Percentiles rank a stretch among this genome's conserved stretches.
phyloP scores from a whole-genome alignment of 306 rosid genomes.

The Acacia melanoxylon region DNA sequence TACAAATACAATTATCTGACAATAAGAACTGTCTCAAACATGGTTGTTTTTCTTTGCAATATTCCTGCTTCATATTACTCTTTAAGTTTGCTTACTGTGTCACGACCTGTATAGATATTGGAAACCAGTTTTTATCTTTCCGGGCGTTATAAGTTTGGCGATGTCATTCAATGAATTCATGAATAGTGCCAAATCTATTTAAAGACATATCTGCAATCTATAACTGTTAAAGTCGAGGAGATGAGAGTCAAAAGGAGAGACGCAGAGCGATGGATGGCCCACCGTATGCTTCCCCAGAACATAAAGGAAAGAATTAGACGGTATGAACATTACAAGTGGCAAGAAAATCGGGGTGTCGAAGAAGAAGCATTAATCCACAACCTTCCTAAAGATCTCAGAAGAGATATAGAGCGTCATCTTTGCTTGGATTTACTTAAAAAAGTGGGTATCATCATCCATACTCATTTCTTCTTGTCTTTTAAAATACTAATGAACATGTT shows the following conservation, averaged over 20 bases:
- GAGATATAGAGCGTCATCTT: not conserved
- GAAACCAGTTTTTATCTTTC: not conserved
- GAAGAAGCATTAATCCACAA: not conserved
- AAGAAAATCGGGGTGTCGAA: not conserved
- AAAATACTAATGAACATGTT: not conserved
- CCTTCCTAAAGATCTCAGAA: not conserved
- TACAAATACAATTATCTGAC: not conserved
- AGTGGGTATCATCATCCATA: constrained; percentile 44
- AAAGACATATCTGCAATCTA: constrained; percentile 11
- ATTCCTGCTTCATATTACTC: not conserved
- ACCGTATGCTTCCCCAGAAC: not conserved
- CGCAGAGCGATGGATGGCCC: not conserved
- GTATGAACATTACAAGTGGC: not conserved
- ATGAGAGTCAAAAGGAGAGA: not conserved
- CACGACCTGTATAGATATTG: no score
- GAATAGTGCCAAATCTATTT: constrained; percentile 26
- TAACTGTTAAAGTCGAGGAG: not conserved
- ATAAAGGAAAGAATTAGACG: not conserved
- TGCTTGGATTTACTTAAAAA: constrained; percentile 3
- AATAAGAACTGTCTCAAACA: not conserved
- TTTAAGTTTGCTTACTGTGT: no score
- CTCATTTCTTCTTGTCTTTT: not conserved
- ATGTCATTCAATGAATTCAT: constrained; percentile 8
- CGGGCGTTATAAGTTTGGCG: not conserved
- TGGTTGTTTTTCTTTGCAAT: not conserved